phyloP scores from a whole-genome alignment of 2,329 filamentous ascomycete genomes.

The Botrytis elliptica region DNA sequence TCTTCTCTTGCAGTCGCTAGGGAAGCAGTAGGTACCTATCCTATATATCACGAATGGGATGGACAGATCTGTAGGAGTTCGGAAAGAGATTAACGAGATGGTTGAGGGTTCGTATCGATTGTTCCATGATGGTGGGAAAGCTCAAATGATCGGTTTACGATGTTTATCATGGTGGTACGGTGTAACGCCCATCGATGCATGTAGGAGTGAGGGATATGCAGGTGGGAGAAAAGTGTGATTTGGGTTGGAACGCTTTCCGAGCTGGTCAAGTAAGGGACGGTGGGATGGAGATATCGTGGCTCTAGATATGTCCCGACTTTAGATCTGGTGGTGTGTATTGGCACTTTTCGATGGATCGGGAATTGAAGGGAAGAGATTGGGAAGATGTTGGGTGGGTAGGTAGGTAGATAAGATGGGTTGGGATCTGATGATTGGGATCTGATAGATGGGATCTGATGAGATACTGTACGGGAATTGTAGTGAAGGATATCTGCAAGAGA shows the following conservation, averaged over 20 bases:
- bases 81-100: not conserved
- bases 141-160: not conserved
- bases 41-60: not conserved
- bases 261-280: not conserved
- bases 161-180: not conserved
- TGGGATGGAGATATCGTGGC: conserved; percentile 1
- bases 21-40: too few species aligned
- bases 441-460: not conserved
- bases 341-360: not conserved
- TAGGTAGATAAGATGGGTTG: not conserved
- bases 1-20: not conserved
- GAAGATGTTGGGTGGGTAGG: not conserved
- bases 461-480: not conserved
- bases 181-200: not conserved
- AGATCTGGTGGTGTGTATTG: not conserved
- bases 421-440: not conserved
- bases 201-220: not conserved
- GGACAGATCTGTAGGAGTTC: not conserved
- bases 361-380: not conserved
- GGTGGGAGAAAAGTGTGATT: not conserved
- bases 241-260: not conserved
- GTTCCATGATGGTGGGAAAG: not conserved
- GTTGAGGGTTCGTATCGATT: not conserved
- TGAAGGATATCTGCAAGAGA: not conserved
- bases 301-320: not conserved